These are phyloP conservation scores for Aspergillus chevalieri DNA, from an alignment of 2,329 filamentous ascomycete genomes.

Conservation along the genomic window DNA sequence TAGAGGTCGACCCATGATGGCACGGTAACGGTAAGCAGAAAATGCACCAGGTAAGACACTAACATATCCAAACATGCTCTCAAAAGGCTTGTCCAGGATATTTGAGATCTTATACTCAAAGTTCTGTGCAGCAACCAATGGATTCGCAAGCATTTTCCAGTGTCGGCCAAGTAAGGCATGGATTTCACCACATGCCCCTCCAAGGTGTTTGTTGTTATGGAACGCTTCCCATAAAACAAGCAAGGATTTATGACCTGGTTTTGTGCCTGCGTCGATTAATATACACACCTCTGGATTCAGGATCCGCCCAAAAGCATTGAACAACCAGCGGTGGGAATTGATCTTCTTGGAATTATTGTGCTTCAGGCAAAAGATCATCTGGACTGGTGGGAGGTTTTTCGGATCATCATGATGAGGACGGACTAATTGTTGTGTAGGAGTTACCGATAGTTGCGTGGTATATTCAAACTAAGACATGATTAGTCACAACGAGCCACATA, in stretches of 20 bases:
- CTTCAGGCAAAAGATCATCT: slow-evolving; percentile 99
- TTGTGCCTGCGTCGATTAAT: slow-evolving; percentile 92
- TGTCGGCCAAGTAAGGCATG: slow-evolving; percentile 93
- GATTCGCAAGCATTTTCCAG: slow-evolving; percentile 87
- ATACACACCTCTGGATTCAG: slow-evolving; percentile 96
- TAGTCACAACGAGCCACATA: background rate
- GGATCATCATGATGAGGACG: slow-evolving; percentile 79
- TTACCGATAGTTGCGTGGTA: slow-evolving; percentile 94
- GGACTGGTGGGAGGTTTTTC: slow-evolving; percentile 83
- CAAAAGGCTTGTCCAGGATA: slow-evolving; percentile 95
- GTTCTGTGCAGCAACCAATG: slow-evolving; percentile 94
- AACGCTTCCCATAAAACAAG: slow-evolving; percentile 95
- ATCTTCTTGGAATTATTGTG: slow-evolving; percentile 99
- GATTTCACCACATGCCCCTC: slow-evolving; percentile 97
- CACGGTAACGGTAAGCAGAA: slow-evolving; percentile 94
- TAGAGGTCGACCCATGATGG: slow-evolving; percentile 93
- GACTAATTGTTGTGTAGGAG: slow-evolving; percentile 94
- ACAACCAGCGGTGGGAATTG: slow-evolving; percentile 98
- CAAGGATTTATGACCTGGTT: slow-evolving; percentile 85
- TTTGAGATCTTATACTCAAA: slow-evolving; percentile 99
- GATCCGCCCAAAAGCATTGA: slow-evolving; percentile 95
- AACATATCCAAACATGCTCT: slow-evolving; percentile 96
- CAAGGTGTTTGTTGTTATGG: slow-evolving; percentile 99
- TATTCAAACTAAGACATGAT: slow-evolving; percentile 70
- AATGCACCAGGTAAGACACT: slow-evolving; percentile 97